Evolutionary conservation across 1,139 yeast species (phyloP), one percentile per base, ranked within the genome.

Genomic region (Sugiyamaella pinicola): DNA sequence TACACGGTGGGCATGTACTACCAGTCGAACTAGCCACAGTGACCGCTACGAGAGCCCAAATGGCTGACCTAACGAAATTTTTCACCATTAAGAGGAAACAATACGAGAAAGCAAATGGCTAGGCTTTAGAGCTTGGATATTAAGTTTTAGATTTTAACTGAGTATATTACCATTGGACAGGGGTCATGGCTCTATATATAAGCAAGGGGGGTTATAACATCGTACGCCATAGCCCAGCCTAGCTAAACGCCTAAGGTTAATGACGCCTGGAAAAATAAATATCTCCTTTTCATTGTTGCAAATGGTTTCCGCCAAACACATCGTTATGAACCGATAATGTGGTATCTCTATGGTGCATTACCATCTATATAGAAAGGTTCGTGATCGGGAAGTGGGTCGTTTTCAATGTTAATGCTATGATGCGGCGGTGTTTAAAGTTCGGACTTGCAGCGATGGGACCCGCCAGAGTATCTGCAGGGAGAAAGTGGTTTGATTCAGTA

Each of bases 1-100:
- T 26, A 26, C 31, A 26, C 31, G 31, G 31, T 26, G 31, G 31
- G 31, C 31, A 26, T 26, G 12, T 26, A 22, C 29, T 15, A 21
- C 24, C 21, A 22, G 24, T 29, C 13, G 42, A 12, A 22, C 24
- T 29, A 15, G 42, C 42, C 17, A 38, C 13, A 15, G 9, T 18
- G 13, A 29, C 42, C 15, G 42, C 42, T 38, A 26, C 42, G 8
- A 38, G 10, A 10, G 42, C 42, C 42, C 42, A 38, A 2, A 38
- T 2, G 28, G 42, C 42, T n/a, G 42, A 38, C n/a, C 42, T 28
- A 22, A 22, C 29, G 29, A 22, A 38, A 15, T 22, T 19, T 13
- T 38, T 38, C 42, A 38, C 42, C 42, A 38, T 38, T 17, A 21
- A 22, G 29, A 38, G n/a, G 42, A 38, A 38, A 7, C 9, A 26